A percentile compares a stretch with the other conserved stretches of the same genome.
Evolutionary conservation across 805 yeast genomes (phyloP).

Genomic region (Wickerhamomyces rabaulensis): DNA sequence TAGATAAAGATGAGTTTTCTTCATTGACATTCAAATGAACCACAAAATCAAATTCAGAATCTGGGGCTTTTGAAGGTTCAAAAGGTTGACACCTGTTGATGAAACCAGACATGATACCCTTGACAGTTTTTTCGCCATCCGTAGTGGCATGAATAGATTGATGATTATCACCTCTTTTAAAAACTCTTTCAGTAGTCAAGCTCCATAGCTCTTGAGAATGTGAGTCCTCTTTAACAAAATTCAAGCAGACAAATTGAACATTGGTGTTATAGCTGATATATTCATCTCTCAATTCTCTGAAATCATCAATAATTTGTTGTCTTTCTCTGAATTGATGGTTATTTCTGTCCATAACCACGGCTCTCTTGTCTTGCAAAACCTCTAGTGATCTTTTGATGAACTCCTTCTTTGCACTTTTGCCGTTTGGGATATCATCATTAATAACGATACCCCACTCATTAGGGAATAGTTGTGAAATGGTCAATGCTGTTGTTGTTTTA

Average conservation of each 20-base stretch:
- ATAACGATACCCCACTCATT: slow-evolving; percentile 66
- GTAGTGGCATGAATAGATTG: slow-evolving; percentile 61
- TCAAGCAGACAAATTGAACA: slow-evolving; percentile 59
- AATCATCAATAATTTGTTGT: slow-evolving; percentile 52
- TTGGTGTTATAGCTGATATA: slow-evolving; percentile 39
- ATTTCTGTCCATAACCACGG: slow-evolving; percentile 77
- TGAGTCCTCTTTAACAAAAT: slow-evolving; percentile 47
- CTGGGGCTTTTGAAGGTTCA: slow-evolving; percentile 45
- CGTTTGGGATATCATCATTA: slow-evolving; percentile 64
- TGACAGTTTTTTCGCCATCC: slow-evolving; percentile 44
- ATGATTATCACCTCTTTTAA: slow-evolving; percentile 78
- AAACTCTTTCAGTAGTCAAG: slow-evolving; percentile 55
- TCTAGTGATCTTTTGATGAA: slow-evolving; percentile 44
- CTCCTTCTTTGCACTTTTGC: slow-evolving; percentile 39
- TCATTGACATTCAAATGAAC: slow-evolving; percentile 47
- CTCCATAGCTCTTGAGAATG: slow-evolving; percentile 36
- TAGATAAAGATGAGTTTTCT: slow-evolving; percentile 41
- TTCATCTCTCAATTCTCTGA: slow-evolving; percentile 36
- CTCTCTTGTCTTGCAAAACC: slow-evolving; percentile 32
- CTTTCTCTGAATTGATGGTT: slow-evolving; percentile 75
- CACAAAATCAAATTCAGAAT: slow-evolving; percentile 57
- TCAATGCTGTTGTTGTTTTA: slow-evolving; percentile 74
- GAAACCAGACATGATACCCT: slow-evolving; percentile 69
- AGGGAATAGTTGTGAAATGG: slow-evolving; percentile 51
- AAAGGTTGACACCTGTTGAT: slow-evolving; percentile 63